Percentiles rank a stretch among this genome's conserved stretches.
Evolutionary conservation across 2,329 filamentous ascomycete species (phyloP).

Genomic region (Sclerotinia borealis): DNA sequence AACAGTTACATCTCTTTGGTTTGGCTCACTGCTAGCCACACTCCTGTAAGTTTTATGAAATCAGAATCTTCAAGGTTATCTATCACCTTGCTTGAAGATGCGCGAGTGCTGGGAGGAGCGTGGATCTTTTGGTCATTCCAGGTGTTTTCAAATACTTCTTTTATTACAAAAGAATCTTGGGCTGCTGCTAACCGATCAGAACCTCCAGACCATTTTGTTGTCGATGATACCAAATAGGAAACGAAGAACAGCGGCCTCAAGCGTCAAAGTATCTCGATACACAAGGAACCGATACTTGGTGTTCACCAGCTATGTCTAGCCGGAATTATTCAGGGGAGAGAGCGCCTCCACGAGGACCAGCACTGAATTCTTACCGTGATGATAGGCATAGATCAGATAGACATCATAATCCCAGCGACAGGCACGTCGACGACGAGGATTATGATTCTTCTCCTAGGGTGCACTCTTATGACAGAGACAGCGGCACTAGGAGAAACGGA

Average conservation of each 20-base stretch:
- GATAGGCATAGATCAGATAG: not conserved
- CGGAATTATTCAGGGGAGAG: not conserved
- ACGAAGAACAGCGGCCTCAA: not conserved
- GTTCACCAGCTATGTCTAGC: not conserved
- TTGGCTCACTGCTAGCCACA: not conserved
- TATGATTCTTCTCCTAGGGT: not conserved
- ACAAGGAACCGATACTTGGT: not conserved
- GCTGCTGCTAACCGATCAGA: not conserved
- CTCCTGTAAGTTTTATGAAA: not conserved
- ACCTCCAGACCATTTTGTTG: not conserved
- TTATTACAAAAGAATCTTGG: not conserved
- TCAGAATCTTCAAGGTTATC: not conserved
- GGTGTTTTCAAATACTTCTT: not conserved
- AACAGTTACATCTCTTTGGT: not conserved
- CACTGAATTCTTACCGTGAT: not conserved
- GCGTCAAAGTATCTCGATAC: not conserved
- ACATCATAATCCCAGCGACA: not conserved
- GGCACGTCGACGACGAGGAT: not conserved
- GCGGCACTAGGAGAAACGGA: not conserved
- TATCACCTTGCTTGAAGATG: not conserved
- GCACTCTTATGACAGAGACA: not conserved
- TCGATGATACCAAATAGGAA: not conserved
- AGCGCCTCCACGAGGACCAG: not conserved
- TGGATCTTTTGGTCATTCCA: not conserved
- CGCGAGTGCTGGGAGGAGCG: not conserved